Base-by-base conservation (phyloP, 2,329 filamentous ascomycete genomes). In the Hypoxylon sp. region DNA sequence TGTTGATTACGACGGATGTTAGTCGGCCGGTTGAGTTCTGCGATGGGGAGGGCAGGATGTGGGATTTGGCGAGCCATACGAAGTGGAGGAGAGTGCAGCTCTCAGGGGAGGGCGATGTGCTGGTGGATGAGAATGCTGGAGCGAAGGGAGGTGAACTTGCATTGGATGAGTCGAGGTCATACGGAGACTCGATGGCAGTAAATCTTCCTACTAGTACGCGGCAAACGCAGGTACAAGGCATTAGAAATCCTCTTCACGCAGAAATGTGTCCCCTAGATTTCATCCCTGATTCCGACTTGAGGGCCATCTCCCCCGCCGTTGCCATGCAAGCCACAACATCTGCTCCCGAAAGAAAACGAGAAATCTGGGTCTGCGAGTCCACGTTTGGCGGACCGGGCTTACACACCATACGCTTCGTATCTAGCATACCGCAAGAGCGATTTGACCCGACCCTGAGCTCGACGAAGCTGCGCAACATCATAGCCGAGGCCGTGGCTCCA, bases 371-470 rank as follows among this genome's bases (percentile, higher is more conserved):
- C 9, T 65, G 62, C 62, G 11, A 19, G 27, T 34, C n/a, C 37
- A 6, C 21, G 1, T 1, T 30, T 16, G 14, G 14, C 37, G 25
- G 25, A 3, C 6, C 8, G 1, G 14, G 19, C 27, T 14, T 8
- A 1, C 29, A 51, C 53, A 30, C 37, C 9, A 2, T 68, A 6
- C 54, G 52, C 37, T 63, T 70, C 55, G 34, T 70, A 14, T 19
- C 37, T 25, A 61, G 61, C 45, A 9, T 2, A 6, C 16, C 5
- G 5, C 12, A 25, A 8, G 65, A 70, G 21, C 65, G 57, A 2
- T 11, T 71, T 9, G 57, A 61, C 29, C 63, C 65, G 2, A 48
- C 46, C 21, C 53, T 71, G 5, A 72, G 70, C 46, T 71, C 69
- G 29, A 71, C 63, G 9, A 50, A 50, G 5, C 6, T 70, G 25